Evolutionary conservation across 352 stramenopile species (phyloP).

Genomic region (Blastocystis hominis): DNA sequence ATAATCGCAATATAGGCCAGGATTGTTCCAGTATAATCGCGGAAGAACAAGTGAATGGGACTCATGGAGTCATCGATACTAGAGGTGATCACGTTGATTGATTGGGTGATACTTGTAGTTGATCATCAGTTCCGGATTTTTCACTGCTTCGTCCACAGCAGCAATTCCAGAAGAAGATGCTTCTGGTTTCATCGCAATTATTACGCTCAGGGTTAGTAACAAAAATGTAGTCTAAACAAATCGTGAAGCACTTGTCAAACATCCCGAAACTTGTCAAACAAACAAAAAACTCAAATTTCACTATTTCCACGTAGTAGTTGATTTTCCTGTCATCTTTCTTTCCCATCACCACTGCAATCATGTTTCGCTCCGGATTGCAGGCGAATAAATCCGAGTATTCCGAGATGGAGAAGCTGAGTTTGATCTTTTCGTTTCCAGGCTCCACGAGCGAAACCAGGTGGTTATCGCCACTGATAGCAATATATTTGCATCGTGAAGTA

Average conservation of each 20-base stretch:
- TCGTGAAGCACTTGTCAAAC: background rate
- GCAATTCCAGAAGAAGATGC: background rate
- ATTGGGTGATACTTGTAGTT: slow-evolving; percentile 15
- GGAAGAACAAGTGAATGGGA: slow-evolving; percentile 34
- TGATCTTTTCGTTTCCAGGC: background rate
- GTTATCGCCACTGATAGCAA: slow-evolving; percentile 1
- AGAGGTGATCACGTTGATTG: background rate
- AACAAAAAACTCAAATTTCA: slow-evolving; percentile 1
- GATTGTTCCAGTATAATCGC: slow-evolving; percentile 26
- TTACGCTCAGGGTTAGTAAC: background rate
- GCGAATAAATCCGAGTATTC: background rate
- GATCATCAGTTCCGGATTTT: slow-evolving; percentile 2
- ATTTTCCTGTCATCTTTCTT: background rate
- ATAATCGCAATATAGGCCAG: background rate
- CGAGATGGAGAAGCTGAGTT: background rate
- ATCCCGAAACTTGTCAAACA: background rate
- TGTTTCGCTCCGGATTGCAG: background rate
- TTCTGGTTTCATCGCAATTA: slow-evolving; percentile 6
- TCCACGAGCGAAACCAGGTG: background rate
- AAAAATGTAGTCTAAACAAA: background rate
- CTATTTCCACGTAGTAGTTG: background rate
- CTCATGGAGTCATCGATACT: slow-evolving; percentile 35
- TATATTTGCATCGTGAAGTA: background rate
- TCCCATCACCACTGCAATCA: background rate
- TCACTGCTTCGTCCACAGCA: background rate